Conservation (phyloP, 2,329 filamentous ascomycete species). For the Lizonia empirigonia region DNA sequence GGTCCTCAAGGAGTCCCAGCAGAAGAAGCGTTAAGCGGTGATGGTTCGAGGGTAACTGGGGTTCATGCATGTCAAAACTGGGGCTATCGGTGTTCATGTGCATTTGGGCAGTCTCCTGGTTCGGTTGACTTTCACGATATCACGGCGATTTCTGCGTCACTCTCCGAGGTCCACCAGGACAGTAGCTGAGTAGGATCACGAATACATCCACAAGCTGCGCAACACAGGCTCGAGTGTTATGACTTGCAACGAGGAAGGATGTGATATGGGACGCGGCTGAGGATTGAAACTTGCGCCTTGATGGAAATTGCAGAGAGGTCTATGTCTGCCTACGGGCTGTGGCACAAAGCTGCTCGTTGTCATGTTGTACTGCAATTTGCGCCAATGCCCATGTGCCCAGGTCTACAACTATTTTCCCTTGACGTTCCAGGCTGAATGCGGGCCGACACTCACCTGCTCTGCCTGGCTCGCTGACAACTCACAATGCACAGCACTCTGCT, state of each 20-base stretch:
- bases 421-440: too few relatives aligned
- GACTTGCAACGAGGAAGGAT: conserved; percentile 4
- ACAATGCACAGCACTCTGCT: too few relatives aligned
- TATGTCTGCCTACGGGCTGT: too few relatives aligned
- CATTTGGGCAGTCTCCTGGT: conserved; percentile 49
- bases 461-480: too few relatives aligned
- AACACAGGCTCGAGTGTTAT: conserved; percentile 11
- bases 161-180: conserved; percentile 37
- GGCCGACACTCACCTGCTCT: too few relatives aligned
- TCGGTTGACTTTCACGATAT: conserved; percentile 48
- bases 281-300: not conserved
- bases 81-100: conserved; percentile 51
- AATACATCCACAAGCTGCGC: conserved; percentile 42
- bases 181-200: conserved; percentile 45
- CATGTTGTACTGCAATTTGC: too few relatives aligned
- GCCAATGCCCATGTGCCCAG: too few relatives aligned
- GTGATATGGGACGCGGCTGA: not conserved
- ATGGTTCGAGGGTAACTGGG: conserved; percentile 31
- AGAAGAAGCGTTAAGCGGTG: conserved; percentile 64
- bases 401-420: too few relatives aligned
- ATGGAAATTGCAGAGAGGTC: too few relatives aligned
- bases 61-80: conserved; percentile 45
- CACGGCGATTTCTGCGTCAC: conserved; percentile 46
- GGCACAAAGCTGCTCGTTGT: too few relatives aligned
- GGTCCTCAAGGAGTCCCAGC: conserved; percentile 97